Evolutionary conservation across 148 eudicot genomes (phyloP).

Genomic region (Polygonum maritimum): DNA sequence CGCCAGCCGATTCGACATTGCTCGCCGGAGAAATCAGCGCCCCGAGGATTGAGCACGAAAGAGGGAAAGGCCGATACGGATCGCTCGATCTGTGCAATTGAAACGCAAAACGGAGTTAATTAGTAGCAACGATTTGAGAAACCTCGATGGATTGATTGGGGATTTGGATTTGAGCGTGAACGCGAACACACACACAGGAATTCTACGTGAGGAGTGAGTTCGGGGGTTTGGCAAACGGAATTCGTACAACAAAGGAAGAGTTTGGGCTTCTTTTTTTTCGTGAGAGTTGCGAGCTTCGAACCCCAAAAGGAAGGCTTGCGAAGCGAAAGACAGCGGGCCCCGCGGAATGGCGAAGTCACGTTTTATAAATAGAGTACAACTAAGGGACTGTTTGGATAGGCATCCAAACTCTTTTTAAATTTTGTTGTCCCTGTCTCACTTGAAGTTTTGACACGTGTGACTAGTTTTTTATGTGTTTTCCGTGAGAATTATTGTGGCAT

Average conservation of each 20-base stretch:
- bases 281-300: neutral
- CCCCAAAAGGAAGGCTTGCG: neutral
- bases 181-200: neutral
- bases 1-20: conserved; percentile 55
- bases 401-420: neutral
- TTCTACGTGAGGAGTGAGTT: neutral
- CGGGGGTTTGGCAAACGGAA: neutral
- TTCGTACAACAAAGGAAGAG: neutral
- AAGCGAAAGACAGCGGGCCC: neutral
- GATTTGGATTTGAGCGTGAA: neutral
- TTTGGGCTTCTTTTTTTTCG: neutral
- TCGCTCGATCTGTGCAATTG: neutral
- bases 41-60: no score
- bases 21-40: neutral
- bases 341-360: neutral
- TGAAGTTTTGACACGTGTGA: no score
- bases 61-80: neutral
- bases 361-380: neutral
- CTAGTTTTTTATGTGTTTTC: no score
- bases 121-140: neutral
- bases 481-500: no score
- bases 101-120: neutral
- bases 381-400: neutral
- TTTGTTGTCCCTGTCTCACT: neutral
- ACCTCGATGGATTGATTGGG: neutral